Base-by-base conservation (phyloP, 805 yeast genomes). In the Kuraishia borneana region DNA sequence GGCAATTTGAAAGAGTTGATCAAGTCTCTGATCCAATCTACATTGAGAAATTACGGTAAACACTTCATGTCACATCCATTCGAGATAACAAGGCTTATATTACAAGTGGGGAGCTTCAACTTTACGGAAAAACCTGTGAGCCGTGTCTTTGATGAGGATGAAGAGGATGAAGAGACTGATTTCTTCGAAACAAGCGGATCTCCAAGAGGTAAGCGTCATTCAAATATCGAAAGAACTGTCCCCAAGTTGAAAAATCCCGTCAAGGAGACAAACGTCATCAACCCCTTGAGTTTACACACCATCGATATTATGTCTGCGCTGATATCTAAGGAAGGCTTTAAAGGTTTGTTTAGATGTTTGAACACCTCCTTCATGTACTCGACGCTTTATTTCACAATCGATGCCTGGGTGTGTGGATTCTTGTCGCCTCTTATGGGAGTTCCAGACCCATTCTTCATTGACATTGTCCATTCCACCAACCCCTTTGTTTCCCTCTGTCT, bases 321-420 rank as follows among this genome's bases (percentile, higher is more conserved):
- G 36, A 68, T 70, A 45, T 69, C 85, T 18, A 76, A 66, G 56
- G 95, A 68, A 48, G 95, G 81, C 18, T 77, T 76, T 14, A 61
- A 73, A 44, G 85, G 87, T 3, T 54, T 79, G 7, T 76, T 83
- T 63, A 67, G 83, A 47, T 84, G 87, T 8, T 68, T 76, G 27
- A 80, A 83, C 50, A 80, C 95, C 2, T 68, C 94, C 0, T 89
- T 87, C 47, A 64, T 92, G 14, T 69, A 81, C 50, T 79, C 71
- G 35, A 81, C 94, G 0, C 61, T 85, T 14, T 72, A 79, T 2
- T 73, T 76, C 32, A 81, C 95, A 0, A 59, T 87, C 31, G 89
- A 83, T 48, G 84, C 95, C 1, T 88, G 97, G 96, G 65, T 87
- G 32, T 81, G 94, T 0, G 96, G 96, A 3, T 73, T 88, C 41